Evolutionary conservation across 139 green algal species (phyloP), one percentile per base, ranked within the genome.

Genomic region (Mesostigma viride): DNA sequence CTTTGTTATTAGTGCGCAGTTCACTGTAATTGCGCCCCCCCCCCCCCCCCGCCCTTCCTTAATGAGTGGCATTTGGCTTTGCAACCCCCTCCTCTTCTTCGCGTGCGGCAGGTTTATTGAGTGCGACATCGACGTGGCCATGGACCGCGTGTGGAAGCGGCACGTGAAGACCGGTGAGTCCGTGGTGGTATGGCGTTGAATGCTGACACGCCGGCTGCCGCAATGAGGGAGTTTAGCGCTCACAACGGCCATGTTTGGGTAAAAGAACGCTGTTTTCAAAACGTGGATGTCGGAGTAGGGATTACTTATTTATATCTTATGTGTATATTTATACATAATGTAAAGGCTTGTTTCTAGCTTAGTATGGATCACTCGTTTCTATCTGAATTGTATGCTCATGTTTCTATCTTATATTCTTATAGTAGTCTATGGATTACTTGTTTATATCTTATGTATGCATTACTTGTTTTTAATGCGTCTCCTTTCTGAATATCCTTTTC

Each of bases 71-170:
- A 8, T 51, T 51, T 8, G 11, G 8, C n/a, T n/a, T n/a, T n/a
- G n/a, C n/a, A n/a, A n/a, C n/a, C n/a, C n/a, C n/a, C n/a, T n/a
- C n/a, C n/a, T n/a, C n/a, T n/a, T n/a, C n/a, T n/a, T n/a, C n/a
- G n/a, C n/a, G n/a, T n/a, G n/a, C n/a, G 8, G 17, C 53, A 77
- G 71, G 71, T 77, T 69, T 2, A 35, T 77, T 20, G 20, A 77
- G 8, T 48, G 64, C 11, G 71, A 77, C 31, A 31, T 77, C 6
- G 65, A 77, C 24, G 65, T 66, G 22, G 71, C 71, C 30, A 77
- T 77, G 71, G 22, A 70, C 4, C 34, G 71, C 36, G 71, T 77
- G 35, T 27, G 53, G 26, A 75, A 74, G 36, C 65, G 71, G 17
- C 71, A 77, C 51, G 30, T 77, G 14, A 27, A 24, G 11, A 76